Conservation (phyloP, 129 eudicot genomes). For the Erigeron canadensis region DNA sequence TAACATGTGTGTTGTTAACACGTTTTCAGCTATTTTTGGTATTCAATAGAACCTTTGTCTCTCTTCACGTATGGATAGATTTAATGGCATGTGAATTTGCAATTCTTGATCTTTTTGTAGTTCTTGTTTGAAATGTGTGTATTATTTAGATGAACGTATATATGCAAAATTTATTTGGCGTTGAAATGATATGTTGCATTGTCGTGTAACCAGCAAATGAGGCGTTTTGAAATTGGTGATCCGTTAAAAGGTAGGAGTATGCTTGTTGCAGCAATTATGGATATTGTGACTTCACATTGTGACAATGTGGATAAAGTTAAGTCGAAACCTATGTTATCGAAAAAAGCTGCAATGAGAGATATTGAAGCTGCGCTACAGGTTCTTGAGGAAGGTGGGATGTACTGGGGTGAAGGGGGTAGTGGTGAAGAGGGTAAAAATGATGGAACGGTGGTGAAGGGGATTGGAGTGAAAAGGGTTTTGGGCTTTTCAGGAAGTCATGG, state of each 20-base stretch:
- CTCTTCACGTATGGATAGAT: no score
- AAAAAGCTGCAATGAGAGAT: conserved; percentile 83
- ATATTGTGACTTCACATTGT: conserved; percentile 83
- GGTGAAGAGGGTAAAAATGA: conserved; percentile 49
- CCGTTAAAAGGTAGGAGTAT: conserved; percentile 94
- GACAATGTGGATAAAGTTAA: conserved; percentile 54
- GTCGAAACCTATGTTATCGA: conserved; percentile 60
- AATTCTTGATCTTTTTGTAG: no score
- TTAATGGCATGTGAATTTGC: no score
- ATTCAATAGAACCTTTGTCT: no score
- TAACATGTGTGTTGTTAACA: no score
- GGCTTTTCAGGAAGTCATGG: conserved; percentile 62
- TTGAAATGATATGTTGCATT: conserved; percentile 43
- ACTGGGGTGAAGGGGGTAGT: conserved; percentile 60
- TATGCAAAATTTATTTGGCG: background rate
- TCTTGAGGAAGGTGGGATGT: conserved; percentile 82
- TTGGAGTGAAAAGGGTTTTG: conserved; percentile 68
- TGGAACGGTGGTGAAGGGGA: conserved; percentile 63
- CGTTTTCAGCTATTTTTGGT: no score
- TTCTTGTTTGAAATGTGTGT: no score
- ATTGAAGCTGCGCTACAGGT: conserved; percentile 93
- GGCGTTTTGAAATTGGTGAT: conserved; percentile 64
- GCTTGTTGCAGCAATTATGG: conserved; percentile 99
- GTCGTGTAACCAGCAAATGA: conserved; percentile 63
- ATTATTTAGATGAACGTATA: background rate